These are phyloP conservation scores for Cladosporium velox DNA, from an alignment of 2,329 filamentous ascomycete genomes.

Conservation along the genomic window DNA sequence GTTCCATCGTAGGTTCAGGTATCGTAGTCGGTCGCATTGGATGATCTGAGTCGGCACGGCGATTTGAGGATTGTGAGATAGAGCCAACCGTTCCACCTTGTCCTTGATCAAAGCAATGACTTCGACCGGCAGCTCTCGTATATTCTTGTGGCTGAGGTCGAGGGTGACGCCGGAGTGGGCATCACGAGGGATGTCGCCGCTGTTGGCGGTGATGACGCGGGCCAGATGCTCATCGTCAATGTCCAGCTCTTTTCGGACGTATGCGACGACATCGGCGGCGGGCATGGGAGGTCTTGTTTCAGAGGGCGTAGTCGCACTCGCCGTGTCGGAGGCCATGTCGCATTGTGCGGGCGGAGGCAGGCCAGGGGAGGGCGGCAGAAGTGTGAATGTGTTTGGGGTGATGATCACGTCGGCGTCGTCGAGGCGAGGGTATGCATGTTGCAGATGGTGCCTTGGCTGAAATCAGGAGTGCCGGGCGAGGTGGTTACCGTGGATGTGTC, in stretches of 20 bases:
- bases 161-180: slow-evolving; percentile 68
- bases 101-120: slow-evolving; percentile 74
- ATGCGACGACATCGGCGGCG: slow-evolving; percentile 33
- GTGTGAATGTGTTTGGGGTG: slow-evolving; percentile 14
- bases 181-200: slow-evolving; percentile 31
- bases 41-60: slow-evolving; percentile 70
- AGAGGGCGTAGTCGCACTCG: slow-evolving; percentile 21
- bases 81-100: slow-evolving; percentile 71
- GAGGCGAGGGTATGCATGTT: slow-evolving; percentile 15
- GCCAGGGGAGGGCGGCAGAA: slow-evolving; percentile 4
- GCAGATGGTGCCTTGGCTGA: not conserved
- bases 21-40: slow-evolving; percentile 75
- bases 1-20: slow-evolving; percentile 79
- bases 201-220: slow-evolving; percentile 30
- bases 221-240: slow-evolving; percentile 37
- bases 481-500: not conserved
- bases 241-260: slow-evolving; percentile 37
- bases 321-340: slow-evolving; percentile 33
- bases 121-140: slow-evolving; percentile 70
- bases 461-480: not conserved
- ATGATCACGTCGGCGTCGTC: slow-evolving; percentile 1
- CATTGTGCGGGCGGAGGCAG: slow-evolving; percentile 28
- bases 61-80: slow-evolving; percentile 77
- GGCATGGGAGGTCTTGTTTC: slow-evolving; percentile 31
- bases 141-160: slow-evolving; percentile 74